Percentiles rank a stretch among this genome's conserved stretches.
Conservation (phyloP, 2,329 filamentous ascomycete species). For the Pseudogymnoascus destructans region DNA sequence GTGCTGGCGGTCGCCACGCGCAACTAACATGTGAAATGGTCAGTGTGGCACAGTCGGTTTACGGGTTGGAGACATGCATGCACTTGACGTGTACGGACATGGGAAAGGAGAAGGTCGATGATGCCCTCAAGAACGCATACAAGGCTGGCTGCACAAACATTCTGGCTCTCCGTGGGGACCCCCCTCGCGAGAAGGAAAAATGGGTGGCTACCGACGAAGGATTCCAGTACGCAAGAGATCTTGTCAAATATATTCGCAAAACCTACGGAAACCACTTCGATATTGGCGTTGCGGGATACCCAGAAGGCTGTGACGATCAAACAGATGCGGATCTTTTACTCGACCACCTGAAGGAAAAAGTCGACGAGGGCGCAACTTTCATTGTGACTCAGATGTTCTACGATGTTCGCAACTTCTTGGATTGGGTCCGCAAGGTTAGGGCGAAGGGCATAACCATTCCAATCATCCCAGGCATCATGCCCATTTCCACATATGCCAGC, state of each 20-base stretch:
- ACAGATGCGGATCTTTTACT: slow-evolving; percentile 73
- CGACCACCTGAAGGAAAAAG: slow-evolving; percentile 91
- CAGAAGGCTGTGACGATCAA: slow-evolving; percentile 90
- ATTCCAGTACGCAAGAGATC: slow-evolving; percentile 84
- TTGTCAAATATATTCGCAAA: slow-evolving; percentile 63
- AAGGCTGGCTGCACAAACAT: slow-evolving; percentile 97
- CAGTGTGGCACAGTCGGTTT: slow-evolving; percentile 83
- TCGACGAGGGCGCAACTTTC: slow-evolving; percentile 85
- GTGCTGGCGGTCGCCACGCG: slow-evolving; percentile 80
- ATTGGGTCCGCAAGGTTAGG: slow-evolving; percentile 78
- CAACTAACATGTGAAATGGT: slow-evolving; percentile 97
- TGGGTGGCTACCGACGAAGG: slow-evolving; percentile 81
- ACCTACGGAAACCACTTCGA: slow-evolving; percentile 85
- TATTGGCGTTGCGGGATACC: slow-evolving; percentile 93
- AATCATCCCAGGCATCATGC: slow-evolving; percentile 81
- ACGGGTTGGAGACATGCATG: slow-evolving; percentile 97
- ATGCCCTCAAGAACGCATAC: slow-evolving; percentile 77
- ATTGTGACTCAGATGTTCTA: slow-evolving; percentile 99
- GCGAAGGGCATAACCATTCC: slow-evolving; percentile 72
- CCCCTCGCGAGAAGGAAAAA: slow-evolving; percentile 82
- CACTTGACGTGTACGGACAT: slow-evolving; percentile 98
- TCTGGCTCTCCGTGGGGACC: slow-evolving; percentile 81
- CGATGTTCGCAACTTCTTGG: slow-evolving; percentile 86
- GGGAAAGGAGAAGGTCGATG: slow-evolving; percentile 82
- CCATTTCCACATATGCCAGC: slow-evolving; percentile 87